These are phyloP conservation scores for Tetrapisispora arboricola DNA, from an alignment of 805 yeast genomes.

Conservation along the genomic window DNA sequence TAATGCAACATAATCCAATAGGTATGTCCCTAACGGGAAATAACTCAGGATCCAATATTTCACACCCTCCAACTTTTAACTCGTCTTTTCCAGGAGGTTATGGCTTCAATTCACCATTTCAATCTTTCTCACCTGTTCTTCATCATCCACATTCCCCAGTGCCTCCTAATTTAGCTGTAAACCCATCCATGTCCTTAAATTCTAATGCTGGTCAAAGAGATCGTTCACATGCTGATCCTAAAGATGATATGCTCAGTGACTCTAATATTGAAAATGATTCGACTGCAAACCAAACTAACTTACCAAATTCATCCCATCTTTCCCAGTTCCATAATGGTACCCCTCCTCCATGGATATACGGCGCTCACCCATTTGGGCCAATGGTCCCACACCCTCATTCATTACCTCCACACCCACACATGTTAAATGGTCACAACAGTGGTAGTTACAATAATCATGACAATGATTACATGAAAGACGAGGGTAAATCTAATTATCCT, in stretches of 20 bases:
- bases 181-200: background rate
- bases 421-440: conserved; percentile 10
- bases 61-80: conserved; percentile 19
- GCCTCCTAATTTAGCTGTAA: conserved; percentile 9
- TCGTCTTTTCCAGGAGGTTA: conserved; percentile 27
- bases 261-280: background rate
- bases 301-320: background rate
- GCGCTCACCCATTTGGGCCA: conserved; percentile 22
- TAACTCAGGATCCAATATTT: conserved; percentile 14
- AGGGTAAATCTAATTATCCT: conserved; percentile 7
- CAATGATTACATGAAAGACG: background rate
- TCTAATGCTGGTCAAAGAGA: background rate
- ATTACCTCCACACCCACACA: conserved; percentile 14
- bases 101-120: conserved; percentile 27
- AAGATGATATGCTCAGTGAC: background rate
- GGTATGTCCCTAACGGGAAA: background rate
- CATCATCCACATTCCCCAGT: conserved; percentile 20
- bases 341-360: conserved; percentile 29
- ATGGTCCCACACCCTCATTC: conserved; percentile 22
- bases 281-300: background rate
- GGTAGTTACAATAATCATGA: conserved; percentile 1
- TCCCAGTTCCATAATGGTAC: conserved; percentile 18
- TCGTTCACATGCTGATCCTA: background rate
- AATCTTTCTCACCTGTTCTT: conserved; percentile 25
- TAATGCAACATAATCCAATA: conserved; percentile 20